Conservation (phyloP, 2,329 filamentous ascomycete genomes). For the Botrytis elliptica region DNA sequence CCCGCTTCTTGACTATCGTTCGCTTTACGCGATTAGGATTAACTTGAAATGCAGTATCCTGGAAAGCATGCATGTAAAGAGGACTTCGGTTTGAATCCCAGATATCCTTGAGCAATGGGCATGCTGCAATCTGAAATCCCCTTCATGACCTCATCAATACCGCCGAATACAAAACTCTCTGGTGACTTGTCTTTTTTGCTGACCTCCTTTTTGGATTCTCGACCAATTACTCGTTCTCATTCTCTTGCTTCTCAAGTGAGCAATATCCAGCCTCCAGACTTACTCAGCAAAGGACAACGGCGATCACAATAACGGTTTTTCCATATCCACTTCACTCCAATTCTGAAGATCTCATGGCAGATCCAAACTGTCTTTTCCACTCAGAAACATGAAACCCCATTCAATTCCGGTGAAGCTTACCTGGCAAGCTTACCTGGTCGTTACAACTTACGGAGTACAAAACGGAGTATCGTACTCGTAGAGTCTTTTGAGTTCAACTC, state of each 20-base stretch:
- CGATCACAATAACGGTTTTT: slow-evolving; percentile 16
- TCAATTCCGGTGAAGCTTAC: not conserved
- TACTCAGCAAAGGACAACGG: not conserved
- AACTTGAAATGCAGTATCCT: not conserved
- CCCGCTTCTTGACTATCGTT: not conserved
- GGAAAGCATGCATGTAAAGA: not conserved
- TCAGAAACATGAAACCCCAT: not conserved
- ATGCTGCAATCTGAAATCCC: not conserved
- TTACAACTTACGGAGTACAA: not conserved
- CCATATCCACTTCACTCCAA: not conserved
- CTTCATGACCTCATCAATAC: slow-evolving; percentile 10
- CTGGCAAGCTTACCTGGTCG: not conserved
- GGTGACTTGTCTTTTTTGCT: not conserved
- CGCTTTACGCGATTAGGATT: slow-evolving; percentile 9
- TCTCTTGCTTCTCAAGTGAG: not conserved
- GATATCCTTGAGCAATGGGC: not conserved
- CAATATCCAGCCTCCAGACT: not conserved
- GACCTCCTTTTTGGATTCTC: not conserved
- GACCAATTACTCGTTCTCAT: not conserved
- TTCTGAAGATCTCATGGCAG: not conserved
- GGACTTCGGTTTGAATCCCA: not conserved
- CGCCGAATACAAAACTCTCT: slow-evolving; percentile 1
- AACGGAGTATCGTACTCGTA: not conserved
- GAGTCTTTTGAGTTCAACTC: not conserved
- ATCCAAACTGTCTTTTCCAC: not conserved